Conservation (phyloP, 345 rosid species). For the Boechera retrofracta region DNA sequence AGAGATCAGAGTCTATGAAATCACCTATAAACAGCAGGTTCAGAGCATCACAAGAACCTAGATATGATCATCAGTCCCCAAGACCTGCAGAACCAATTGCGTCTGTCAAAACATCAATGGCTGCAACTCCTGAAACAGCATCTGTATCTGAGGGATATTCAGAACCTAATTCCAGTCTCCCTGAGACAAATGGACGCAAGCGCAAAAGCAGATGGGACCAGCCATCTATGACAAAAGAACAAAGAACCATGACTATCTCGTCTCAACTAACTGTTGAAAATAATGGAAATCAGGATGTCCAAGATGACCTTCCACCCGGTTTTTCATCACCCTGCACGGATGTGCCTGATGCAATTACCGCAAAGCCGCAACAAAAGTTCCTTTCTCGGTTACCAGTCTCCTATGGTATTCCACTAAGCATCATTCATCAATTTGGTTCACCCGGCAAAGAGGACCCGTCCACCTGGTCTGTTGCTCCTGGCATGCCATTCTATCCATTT, state of each 20-base stretch:
- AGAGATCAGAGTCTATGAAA: conserved; percentile 54
- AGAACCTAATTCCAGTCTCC: conserved; percentile 48
- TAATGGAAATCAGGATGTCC: conserved; percentile 47
- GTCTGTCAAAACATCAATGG: conserved; percentile 45
- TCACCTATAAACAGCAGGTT: conserved; percentile 53
- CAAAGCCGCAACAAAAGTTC: conserved; percentile 66
- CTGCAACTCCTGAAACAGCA: conserved; percentile 50
- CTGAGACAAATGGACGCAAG: conserved; percentile 60
- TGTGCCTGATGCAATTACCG: conserved; percentile 50
- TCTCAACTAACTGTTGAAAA: conserved; percentile 29
- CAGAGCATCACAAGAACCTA: conserved; percentile 54
- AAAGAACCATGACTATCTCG: conserved; percentile 42
- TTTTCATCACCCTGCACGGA: conserved; percentile 62
- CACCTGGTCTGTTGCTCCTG: conserved; percentile 83
- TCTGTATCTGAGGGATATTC: conserved; percentile 52
- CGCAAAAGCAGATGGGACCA: conserved; percentile 99
- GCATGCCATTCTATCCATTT: conserved; percentile 84
- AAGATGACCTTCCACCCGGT: conserved; percentile 86
- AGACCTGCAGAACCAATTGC: conserved; percentile 57
- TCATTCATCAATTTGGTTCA: conserved; percentile 68
- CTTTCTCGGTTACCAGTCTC: conserved; percentile 68
- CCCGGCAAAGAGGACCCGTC: conserved; percentile 52
- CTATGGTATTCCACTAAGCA: conserved; percentile 79
- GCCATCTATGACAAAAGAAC: conserved; percentile 56
- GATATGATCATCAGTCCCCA: conserved; percentile 52